Percentiles rank a stretch among this genome's conserved stretches.
These are phyloP conservation scores for Blastomyces parvus DNA, from an alignment of 2,329 filamentous ascomycete genomes.

Conservation along the genomic window DNA sequence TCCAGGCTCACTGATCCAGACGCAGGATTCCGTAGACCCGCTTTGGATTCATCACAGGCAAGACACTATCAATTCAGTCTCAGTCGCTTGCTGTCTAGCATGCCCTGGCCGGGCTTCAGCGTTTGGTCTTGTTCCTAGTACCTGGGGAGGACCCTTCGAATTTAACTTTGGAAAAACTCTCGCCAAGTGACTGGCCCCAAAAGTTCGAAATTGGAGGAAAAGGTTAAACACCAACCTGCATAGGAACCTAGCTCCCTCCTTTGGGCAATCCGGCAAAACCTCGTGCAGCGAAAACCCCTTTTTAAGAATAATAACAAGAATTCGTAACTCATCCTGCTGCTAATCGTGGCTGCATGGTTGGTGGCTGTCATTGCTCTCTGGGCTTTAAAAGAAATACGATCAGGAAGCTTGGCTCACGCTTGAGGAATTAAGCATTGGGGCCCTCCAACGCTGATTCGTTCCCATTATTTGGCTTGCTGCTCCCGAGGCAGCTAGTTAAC, in stretches of 20 bases:
- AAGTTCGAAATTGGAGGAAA: background rate
- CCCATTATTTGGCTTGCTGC: background rate
- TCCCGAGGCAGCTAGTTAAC: too few relatives aligned
- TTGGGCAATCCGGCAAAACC: background rate
- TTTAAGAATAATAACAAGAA: too few relatives aligned
- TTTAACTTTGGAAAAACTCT: background rate
- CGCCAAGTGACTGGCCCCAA: background rate
- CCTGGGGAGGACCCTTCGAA: background rate
- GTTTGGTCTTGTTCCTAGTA: background rate
- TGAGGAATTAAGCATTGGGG: background rate
- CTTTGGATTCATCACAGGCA: background rate
- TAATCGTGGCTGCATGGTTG: too few relatives aligned
- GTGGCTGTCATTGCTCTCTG: too few relatives aligned
- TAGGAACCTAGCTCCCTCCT: too few relatives aligned
- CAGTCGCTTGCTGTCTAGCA: background rate
- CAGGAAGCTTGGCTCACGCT: background rate
- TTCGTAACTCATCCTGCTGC: too few relatives aligned
- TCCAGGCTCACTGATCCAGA: background rate
- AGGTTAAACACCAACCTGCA: too few relatives aligned
- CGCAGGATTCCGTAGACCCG: background rate
- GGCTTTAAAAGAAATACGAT: background rate
- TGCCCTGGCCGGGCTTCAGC: background rate
- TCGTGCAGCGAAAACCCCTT: too few relatives aligned
- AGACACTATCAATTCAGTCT: background rate
- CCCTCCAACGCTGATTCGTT: background rate